Evolutionary conservation across 345 rosid species (phyloP), one percentile per base, ranked within the genome.

Genomic region (Melastoma malabathricum): DNA sequence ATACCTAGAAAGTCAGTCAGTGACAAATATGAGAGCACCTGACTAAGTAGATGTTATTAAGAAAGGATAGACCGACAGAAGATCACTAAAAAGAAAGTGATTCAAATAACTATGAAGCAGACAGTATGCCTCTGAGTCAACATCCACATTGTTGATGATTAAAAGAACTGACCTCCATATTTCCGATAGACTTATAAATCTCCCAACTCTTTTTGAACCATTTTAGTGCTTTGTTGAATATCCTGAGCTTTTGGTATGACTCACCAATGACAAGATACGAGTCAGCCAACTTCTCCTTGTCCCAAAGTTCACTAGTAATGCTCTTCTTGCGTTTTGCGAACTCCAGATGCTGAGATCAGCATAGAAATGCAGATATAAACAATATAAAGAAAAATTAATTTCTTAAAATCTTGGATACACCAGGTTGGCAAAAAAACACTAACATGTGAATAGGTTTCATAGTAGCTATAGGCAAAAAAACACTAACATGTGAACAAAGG

Each of bases 271-370:
- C 78, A 66, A 81, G 71, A 73, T 48, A 83, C 18, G 98, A 73
- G 71, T 92, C 97, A 62, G 83, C 56, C 48, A 74, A 66, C 70
- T 83, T 87, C 71, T 79, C 95, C 74, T 81, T 87, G 77, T 92
- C 97, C 34, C 78, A 70, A 27, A 92, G 88, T 64, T 81, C 72
- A 54, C 27, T 67, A 53, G 95, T 68, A 46, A 87, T 62, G 62
- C 67, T 72, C 80, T 84, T 87, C 77, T 84, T 92, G 68, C 67
- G 68, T 66, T 92, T 83, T 31, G 94, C 81, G 72, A 63, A 87
- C 60, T 74, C 82, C 58, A 65, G 77, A 73, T 87, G 95, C 98
- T 92, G 59, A 43, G 45, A 34, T 31, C 50, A 43, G 18, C 47
- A 6, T 29, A 7, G 20, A 14, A 29, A 48, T n/a, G 31, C 25